These are phyloP conservation scores for Fomitopsis palustris DNA, from an alignment of 1,284 basidiomycete genomes.

Conservation along the genomic window DNA sequence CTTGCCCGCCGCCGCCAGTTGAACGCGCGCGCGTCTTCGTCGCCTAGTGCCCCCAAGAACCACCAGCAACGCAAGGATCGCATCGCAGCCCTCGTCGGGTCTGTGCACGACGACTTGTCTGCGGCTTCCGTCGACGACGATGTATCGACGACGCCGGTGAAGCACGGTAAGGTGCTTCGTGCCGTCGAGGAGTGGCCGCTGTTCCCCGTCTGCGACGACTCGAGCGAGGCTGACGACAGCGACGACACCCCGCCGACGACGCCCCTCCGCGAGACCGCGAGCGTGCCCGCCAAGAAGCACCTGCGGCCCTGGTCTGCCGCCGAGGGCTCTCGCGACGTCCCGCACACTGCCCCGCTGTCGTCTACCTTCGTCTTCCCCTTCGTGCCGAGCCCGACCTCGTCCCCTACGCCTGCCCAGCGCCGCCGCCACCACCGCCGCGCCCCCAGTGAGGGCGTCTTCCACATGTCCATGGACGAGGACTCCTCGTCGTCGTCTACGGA, in stretches of 20 bases:
- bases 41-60: constrained; percentile 38
- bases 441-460: constrained; percentile 65
- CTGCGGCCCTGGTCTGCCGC: constrained; percentile 31
- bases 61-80: constrained; percentile 38
- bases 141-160: constrained; percentile 12
- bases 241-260: constrained; percentile 30
- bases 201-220: constrained; percentile 70
- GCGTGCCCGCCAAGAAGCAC: constrained; percentile 20
- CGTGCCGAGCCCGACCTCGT: constrained; percentile 28
- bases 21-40: constrained; percentile 24
- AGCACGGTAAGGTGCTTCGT: constrained; percentile 13
- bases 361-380: constrained; percentile 39
- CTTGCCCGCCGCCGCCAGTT: constrained; percentile 51
- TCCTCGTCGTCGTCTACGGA: constrained; percentile 38
- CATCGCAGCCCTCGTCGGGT: constrained; percentile 15
- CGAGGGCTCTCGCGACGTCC: constrained; percentile 35
- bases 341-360: constrained; percentile 48
- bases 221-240: constrained; percentile 42
- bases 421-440: constrained; percentile 48
- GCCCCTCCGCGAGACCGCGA: constrained; percentile 29
- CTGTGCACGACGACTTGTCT: constrained; percentile 3
- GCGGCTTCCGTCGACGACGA: not conserved
- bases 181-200: constrained; percentile 25
- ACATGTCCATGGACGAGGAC: constrained; percentile 69
- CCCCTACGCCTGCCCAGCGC: constrained; percentile 34